Percentiles rank a stretch among this genome's conserved stretches.
phyloP scores from a whole-genome alignment of 2,329 filamentous ascomycete species.

The Colletotrichum navitas region DNA sequence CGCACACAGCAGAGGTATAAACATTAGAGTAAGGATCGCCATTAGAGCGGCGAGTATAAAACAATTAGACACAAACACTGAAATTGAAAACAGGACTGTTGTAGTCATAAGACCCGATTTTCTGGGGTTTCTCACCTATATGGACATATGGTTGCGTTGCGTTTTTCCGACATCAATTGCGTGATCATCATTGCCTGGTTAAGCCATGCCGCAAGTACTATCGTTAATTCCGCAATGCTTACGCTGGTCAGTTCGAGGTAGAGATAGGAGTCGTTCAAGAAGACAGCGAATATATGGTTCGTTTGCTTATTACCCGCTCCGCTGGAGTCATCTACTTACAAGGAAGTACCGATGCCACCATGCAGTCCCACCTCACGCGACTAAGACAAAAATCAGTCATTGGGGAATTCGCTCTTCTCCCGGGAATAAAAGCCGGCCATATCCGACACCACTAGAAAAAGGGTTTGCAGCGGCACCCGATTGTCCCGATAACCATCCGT shows the following conservation, averaged over 20 bases:
- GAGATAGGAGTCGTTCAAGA: background rate
- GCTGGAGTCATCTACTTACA: background rate
- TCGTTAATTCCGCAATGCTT: background rate
- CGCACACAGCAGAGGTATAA: background rate
- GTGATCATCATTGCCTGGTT: background rate
- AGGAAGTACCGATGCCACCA: background rate
- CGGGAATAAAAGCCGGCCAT: slow-evolving; percentile 3
- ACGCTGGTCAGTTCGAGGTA: background rate
- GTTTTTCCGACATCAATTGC: slow-evolving; percentile 10
- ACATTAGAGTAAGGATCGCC: background rate
- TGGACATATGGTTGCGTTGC: background rate
- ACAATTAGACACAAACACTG: background rate
- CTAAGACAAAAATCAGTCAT: background rate
- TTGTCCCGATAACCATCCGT: background rate
- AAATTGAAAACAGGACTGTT: background rate
- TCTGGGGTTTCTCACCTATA: background rate
- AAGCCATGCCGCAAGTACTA: background rate
- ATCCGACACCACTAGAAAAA: slow-evolving; percentile 1
- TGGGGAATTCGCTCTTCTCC: background rate
- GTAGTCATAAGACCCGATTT: background rate
- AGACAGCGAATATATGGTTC: background rate
- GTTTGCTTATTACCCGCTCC: background rate
- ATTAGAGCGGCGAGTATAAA: background rate
- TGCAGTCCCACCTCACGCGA: slow-evolving; percentile 9
- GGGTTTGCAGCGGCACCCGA: slow-evolving; percentile 8